Base-by-base conservation (phyloP, 1,284 basidiomycete species). In the Jaminaea rosea region DNA sequence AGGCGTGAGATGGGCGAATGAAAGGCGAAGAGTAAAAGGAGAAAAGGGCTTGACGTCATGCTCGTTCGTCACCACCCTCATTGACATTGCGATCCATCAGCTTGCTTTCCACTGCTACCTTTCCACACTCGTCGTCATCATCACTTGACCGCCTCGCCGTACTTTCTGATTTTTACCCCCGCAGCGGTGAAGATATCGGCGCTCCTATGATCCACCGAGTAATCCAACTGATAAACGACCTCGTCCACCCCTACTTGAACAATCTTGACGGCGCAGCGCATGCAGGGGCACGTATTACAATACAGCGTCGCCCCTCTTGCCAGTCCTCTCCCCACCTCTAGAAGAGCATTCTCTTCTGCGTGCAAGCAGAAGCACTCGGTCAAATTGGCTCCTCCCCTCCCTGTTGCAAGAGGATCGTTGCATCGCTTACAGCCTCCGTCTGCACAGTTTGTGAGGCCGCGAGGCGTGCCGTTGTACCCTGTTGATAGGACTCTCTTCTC, bases 391-490 rank as follows among this genome's bases (percentile, higher is more conserved):
- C 41, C 34, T 11, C 17, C 17, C 10, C 27, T 23, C 7, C 34
- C 37, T 17, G 44, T 36, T 9, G 62, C 69, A n/a, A n/a, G n/a
- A n/a, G n/a, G n/a, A n/a, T n/a, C 39, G 52, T 74, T 72, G 50
- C 69, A 65, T 5, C 72, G 54, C 4, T 52, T 47, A 44, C 72
- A 75, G 6, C 73, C 73, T 26, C 73, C 73, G 27, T 74, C 65
- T 50, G 67, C 69, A 55, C 73, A 75, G 46, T 75, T 75, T 17
- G 31, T 79, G 36, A 96, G 78, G 2, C 91, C 90, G 8, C 89
- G 81, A 8, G 94, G 88, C 0, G 94, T 98, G 3, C 94, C 94
- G 69, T 99, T 99, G 76, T 99, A 99, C 78, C 94, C 94, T 1
- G 94, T 96, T n/a, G 88, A 83, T 32, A 98, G 79, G 47, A 99